A percentile compares a stretch with the other conserved stretches of the same genome.
Conservation (phyloP, 192 early-diverging fungal species). For the Podila epicladia region DNA sequence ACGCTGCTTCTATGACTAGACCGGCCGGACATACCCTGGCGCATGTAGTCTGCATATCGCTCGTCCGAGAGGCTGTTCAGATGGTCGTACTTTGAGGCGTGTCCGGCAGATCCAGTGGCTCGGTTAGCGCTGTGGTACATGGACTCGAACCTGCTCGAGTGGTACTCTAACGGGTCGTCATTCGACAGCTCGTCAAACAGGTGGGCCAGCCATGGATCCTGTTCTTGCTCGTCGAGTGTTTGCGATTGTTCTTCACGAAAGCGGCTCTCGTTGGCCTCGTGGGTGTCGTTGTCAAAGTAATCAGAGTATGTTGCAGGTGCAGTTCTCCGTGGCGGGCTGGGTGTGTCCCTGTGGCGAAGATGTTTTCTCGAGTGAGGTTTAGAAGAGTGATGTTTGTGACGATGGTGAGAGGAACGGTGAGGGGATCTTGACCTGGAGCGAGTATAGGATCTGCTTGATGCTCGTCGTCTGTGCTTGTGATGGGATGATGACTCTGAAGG, state of each 20-base stretch:
- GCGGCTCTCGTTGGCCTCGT: background rate
- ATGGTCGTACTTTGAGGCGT: background rate
- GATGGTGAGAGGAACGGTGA: conserved; percentile 2
- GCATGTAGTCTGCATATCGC: conserved; percentile 28
- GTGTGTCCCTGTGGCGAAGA: background rate
- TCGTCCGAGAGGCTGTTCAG: conserved; percentile 23
- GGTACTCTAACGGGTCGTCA: conserved; percentile 28
- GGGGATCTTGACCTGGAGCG: conserved; percentile 19
- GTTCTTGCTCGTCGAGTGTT: background rate
- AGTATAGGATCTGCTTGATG: background rate
- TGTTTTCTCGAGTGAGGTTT: background rate
- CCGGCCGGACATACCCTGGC: conserved; percentile 20
- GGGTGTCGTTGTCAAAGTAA: background rate
- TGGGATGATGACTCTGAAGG: background rate
- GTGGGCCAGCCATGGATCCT: conserved; percentile 19
- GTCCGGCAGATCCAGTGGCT: background rate
- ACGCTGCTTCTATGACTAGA: background rate
- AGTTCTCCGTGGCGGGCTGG: background rate
- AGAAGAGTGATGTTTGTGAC: background rate
- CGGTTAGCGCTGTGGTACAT: background rate
- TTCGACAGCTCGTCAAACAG: conserved; percentile 28
- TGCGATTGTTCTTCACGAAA: background rate
- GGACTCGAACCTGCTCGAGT: conserved; percentile 11
- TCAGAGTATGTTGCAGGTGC: background rate
- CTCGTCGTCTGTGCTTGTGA: background rate